Evolutionary conservation across 129 eudicot genomes (phyloP).

Genomic region (Glebionis coronaria): DNA sequence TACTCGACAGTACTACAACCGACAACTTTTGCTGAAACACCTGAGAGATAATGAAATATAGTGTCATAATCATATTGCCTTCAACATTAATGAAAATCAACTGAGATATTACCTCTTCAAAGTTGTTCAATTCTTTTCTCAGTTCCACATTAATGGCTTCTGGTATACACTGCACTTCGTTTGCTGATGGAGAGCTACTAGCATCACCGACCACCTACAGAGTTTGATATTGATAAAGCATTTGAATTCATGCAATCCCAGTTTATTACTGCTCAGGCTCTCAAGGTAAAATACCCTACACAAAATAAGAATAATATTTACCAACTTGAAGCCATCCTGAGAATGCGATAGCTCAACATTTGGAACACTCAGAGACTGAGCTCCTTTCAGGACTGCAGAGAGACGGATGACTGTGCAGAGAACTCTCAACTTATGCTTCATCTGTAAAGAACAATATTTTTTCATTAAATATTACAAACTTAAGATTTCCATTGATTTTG

Average conservation of each 20-base stretch:
- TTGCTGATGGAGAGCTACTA: conserved; percentile 20
- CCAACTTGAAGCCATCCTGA: conserved; percentile 64
- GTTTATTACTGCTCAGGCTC: background rate
- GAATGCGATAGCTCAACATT: conserved; percentile 43
- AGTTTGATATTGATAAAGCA: background rate
- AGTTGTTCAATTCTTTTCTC: conserved; percentile 60
- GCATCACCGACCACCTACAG: conserved; percentile 44
- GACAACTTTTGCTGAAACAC: conserved; percentile 42
- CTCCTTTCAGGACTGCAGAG: conserved; percentile 47
- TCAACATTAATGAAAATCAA: conserved; percentile 7
- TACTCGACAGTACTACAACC: conserved; percentile 33
- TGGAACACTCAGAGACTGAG: conserved; percentile 30
- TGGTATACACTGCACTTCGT: conserved; percentile 20
- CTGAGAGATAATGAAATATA: conserved; percentile 28
- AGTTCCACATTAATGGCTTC: conserved; percentile 39
- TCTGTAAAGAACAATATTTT: conserved; percentile 23
- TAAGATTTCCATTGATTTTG: background rate
- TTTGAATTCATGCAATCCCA: conserved; percentile 6
- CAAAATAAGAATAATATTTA: conserved; percentile 25
- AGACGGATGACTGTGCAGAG: conserved; percentile 70
- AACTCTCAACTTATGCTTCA: conserved; percentile 58
- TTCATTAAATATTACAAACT: background rate
- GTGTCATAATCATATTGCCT: background rate
- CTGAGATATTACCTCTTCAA: conserved; percentile 46
- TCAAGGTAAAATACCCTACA: too few species aligned